Percentiles rank a stretch among this genome's conserved stretches.
These are phyloP conservation scores for Balamuthia mandrillaris DNA, from an alignment of 208 protist species.

Conservation along the genomic window DNA sequence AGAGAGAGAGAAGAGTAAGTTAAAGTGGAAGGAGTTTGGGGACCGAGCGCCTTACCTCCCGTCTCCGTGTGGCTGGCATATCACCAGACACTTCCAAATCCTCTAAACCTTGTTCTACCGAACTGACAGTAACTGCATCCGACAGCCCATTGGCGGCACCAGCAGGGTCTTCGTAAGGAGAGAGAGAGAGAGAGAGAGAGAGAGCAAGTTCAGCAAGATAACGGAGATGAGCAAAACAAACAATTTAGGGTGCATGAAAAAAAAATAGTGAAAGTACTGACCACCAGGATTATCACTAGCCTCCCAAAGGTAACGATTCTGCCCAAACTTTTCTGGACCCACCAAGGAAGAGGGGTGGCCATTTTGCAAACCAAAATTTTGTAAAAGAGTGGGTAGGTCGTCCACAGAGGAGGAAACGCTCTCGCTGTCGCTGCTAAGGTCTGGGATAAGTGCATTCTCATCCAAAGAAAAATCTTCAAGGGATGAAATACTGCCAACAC, in stretches of 20 bases:
- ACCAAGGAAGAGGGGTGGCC: background rate
- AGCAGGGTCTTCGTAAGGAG: background rate
- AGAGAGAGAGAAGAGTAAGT: background rate
- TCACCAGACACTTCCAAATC: constrained; percentile 8
- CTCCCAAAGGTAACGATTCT: too few relatives aligned
- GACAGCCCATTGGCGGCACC: background rate
- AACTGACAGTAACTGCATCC: background rate
- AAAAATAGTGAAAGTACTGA: background rate
- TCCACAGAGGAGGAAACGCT: constrained; percentile 16
- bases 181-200: too few relatives aligned
- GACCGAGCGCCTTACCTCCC: background rate
- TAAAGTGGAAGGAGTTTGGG: background rate
- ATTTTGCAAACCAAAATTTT: background rate
- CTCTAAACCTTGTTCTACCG: background rate
- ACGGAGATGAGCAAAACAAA: too few relatives aligned
- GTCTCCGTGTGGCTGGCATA: background rate
- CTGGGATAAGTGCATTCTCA: constrained; percentile 1
- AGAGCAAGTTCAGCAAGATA: too few relatives aligned
- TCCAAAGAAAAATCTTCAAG: constrained; percentile 17
- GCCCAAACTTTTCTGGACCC: too few relatives aligned
- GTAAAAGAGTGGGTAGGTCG: constrained; percentile 8
- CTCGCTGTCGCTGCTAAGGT: constrained; percentile 20
- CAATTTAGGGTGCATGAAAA: background rate
- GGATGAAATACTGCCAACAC: background rate
- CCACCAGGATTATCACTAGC: background rate